Conservation (phyloP, 352 stramenopile species). For the Globisporangium megalacanthum region DNA sequence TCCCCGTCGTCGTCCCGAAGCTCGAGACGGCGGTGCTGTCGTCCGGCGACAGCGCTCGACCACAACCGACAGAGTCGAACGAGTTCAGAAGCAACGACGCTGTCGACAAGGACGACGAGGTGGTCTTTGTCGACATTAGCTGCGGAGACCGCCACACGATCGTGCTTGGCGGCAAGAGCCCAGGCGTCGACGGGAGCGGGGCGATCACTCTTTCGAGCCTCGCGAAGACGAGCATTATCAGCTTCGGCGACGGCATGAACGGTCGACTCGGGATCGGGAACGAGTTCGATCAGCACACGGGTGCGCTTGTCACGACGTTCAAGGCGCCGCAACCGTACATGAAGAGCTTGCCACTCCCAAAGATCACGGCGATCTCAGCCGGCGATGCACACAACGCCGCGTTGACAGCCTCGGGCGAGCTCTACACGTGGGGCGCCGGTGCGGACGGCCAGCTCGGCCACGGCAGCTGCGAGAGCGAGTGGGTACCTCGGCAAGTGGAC, state of each 20-base stretch:
- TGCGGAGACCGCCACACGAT: slow-evolving; percentile 71
- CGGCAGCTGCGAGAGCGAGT: slow-evolving; percentile 39
- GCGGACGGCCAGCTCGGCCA: slow-evolving; percentile 59
- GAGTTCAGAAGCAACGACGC: no score
- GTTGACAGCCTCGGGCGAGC: slow-evolving; percentile 35
- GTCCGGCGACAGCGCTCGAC: neutral
- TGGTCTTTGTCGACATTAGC: slow-evolving; percentile 57
- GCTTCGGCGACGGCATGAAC: slow-evolving; percentile 68
- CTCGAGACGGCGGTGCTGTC: neutral
- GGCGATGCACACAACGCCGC: slow-evolving; percentile 48
- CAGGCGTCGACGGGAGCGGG: neutral
- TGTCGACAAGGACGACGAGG: slow-evolving; percentile 22
- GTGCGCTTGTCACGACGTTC: slow-evolving; percentile 37
- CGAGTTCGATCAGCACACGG: slow-evolving; percentile 38
- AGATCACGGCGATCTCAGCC: slow-evolving; percentile 36
- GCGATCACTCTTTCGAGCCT: slow-evolving; percentile 3
- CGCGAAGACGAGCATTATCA: slow-evolving; percentile 38
- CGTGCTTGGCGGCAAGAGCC: slow-evolving; percentile 17
- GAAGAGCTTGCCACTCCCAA: slow-evolving; percentile 19
- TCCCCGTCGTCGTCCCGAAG: slow-evolving; percentile 3
- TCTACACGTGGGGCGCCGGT: slow-evolving; percentile 66
- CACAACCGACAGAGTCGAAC: neutral
- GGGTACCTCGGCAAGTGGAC: slow-evolving; percentile 43
- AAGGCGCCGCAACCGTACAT: slow-evolving; percentile 1
- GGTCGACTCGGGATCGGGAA: slow-evolving; percentile 51